Evolutionary conservation across 495 filamentous ascomycete species (phyloP).

Genomic region (Sphaerosporella brunnea): DNA sequence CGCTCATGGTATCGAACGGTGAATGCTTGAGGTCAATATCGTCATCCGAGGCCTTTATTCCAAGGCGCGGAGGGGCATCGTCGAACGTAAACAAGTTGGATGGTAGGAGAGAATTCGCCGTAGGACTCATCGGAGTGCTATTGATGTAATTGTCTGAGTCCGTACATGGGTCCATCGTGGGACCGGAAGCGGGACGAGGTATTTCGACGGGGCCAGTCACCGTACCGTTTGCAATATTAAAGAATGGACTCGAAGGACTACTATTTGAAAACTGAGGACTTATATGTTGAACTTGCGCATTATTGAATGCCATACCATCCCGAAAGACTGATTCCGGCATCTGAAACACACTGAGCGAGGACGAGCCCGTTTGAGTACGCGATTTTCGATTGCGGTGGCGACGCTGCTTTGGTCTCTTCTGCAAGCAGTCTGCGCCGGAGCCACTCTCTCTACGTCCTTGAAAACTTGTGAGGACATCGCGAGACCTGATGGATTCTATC

Average conservation of each 20-base stretch:
- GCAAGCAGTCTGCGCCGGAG: constrained; percentile 12
- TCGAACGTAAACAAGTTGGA: constrained; percentile 67
- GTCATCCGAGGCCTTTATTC: constrained; percentile 19
- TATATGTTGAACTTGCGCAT: constrained; percentile 14
- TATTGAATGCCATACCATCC: constrained; percentile 11
- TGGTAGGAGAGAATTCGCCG: constrained; percentile 57
- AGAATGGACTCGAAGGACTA: constrained; percentile 36
- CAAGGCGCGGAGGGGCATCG: constrained; percentile 41
- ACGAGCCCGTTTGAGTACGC: constrained; percentile 29
- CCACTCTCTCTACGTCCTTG: constrained; percentile 23
- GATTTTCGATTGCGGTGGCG: constrained; percentile 41
- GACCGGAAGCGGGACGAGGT: constrained; percentile 29
- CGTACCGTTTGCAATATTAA: constrained; percentile 41
- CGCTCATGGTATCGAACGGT: constrained; percentile 28
- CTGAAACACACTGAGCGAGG: constrained; percentile 12
- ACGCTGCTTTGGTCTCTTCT: constrained; percentile 33
- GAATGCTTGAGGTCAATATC: constrained; percentile 30
- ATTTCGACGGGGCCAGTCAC: constrained; percentile 23
- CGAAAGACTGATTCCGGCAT: constrained; percentile 15
- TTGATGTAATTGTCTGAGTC: constrained; percentile 32
- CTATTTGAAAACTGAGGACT: constrained; percentile 31
- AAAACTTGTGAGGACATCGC: constrained; percentile 13
- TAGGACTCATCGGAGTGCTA: constrained; percentile 62
- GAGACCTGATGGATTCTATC: constrained; percentile 19
- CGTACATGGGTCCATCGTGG: constrained; percentile 28